Evolutionary conservation across 352 stramenopile species (phyloP).

Genomic region (Phytophthora litchii): DNA sequence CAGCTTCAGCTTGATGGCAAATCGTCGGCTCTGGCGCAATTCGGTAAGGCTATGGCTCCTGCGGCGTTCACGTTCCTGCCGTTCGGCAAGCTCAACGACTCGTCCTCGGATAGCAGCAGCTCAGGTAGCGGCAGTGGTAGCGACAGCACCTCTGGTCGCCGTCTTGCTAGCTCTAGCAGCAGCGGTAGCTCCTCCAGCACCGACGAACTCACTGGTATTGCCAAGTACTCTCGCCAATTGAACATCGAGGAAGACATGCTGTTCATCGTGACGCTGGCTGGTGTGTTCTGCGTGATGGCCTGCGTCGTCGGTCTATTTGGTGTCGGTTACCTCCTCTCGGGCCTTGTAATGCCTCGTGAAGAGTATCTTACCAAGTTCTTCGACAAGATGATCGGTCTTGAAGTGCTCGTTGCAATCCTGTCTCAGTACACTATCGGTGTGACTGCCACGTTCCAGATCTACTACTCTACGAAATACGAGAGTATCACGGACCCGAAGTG

Average conservation of each 20-base stretch:
- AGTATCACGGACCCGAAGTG: constrained; percentile 67
- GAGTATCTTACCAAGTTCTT: constrained; percentile 82
- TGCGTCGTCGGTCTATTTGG: constrained; percentile 67
- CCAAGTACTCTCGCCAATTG: constrained; percentile 71
- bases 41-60: constrained; percentile 79
- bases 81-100: constrained; percentile 64
- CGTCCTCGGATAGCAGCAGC: constrained; percentile 27
- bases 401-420: constrained; percentile 76
- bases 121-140: constrained; percentile 29
- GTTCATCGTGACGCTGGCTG: constrained; percentile 79
- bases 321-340: constrained; percentile 56
- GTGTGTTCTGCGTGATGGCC: constrained; percentile 78
- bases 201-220: constrained; percentile 51
- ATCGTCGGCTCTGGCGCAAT: constrained; percentile 67
- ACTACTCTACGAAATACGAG: constrained; percentile 68
- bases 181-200: constrained; percentile 25
- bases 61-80: constrained; percentile 79
- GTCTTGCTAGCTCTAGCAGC: constrained; percentile 33
- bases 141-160: constrained; percentile 30
- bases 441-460: constrained; percentile 86
- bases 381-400: constrained; percentile 84
- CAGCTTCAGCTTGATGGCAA: constrained; percentile 76
- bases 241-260: constrained; percentile 83
- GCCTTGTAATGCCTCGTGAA: constrained; percentile 71
- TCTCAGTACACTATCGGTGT: constrained; percentile 89